Conservation (phyloP, 306 rosid species). For the Dryas alaskensis region DNA sequence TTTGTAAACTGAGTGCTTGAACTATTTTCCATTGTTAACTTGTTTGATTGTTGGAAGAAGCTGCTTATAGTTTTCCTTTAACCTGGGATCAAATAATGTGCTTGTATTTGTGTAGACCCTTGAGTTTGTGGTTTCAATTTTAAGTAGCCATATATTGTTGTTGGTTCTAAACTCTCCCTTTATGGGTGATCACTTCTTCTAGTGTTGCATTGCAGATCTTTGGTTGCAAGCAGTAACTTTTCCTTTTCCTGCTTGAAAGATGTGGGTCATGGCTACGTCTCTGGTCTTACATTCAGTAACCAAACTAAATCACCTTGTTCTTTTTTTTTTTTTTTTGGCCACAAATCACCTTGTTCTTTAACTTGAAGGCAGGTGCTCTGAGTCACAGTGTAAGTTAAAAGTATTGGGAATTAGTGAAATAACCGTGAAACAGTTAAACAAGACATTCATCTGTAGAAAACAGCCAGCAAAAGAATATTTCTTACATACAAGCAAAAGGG, state of each 20-base stretch:
- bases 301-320: not conserved
- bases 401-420: too few relatives aligned
- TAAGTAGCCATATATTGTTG: not conserved
- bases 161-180: not conserved
- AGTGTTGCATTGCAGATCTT: not conserved
- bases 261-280: not conserved
- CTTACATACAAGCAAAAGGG: too few relatives aligned
- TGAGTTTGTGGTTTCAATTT: not conserved
- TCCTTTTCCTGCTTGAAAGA: not conserved
- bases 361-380: not conserved
- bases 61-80: constrained; percentile 21
- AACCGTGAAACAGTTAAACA: too few relatives aligned
- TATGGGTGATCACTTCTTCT: not conserved
- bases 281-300: not conserved
- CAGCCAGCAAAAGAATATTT: too few relatives aligned
- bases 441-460: too few relatives aligned
- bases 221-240: not conserved
- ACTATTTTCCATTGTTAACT: constrained; percentile 7
- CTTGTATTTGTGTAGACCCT: not conserved
- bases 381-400: too few relatives aligned
- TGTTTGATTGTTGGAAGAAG: constrained; percentile 6
- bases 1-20: constrained; percentile 6
- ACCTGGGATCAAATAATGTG: constrained; percentile 10
- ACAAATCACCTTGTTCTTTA: not conserved
- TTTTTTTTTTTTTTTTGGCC: too few relatives aligned